phyloP scores from a whole-genome alignment of 1,139 yeast genomes.

The Debaryomyces fabryi region DNA sequence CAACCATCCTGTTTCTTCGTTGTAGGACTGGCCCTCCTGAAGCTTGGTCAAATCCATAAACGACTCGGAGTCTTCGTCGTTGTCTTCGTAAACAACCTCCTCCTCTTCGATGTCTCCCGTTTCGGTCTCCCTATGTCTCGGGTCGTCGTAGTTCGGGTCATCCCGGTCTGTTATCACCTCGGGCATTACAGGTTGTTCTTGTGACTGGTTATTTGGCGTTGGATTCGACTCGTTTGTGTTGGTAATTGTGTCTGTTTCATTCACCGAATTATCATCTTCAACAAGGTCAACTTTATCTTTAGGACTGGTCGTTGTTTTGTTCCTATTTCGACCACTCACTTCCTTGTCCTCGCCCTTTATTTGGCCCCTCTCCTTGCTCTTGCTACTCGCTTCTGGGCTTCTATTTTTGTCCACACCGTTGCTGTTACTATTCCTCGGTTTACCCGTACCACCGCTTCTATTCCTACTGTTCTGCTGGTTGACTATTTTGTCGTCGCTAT shows the following conservation, averaged over 20 bases:
- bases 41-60: conserved; percentile 58
- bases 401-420: neutral
- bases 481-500: conserved; percentile 31
- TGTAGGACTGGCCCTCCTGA: conserved; percentile 71
- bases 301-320: conserved; percentile 6
- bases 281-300: conserved; percentile 31
- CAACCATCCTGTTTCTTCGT: conserved; percentile 61
- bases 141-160: conserved; percentile 3
- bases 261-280: conserved; percentile 45
- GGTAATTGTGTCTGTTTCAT: conserved; percentile 49
- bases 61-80: conserved; percentile 23
- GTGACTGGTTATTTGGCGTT: conserved; percentile 15
- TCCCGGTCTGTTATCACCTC: neutral
- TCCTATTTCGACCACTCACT: neutral
- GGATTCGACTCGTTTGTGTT: conserved; percentile 40
- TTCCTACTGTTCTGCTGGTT: conserved; percentile 5
- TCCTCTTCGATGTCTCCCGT: conserved; percentile 23
- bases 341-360: neutral
- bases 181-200: conserved; percentile 2
- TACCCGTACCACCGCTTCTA: conserved; percentile 4
- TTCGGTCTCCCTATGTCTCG: conserved; percentile 7
- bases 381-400: conserved; percentile 3
- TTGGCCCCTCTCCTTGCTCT: conserved; percentile 5
- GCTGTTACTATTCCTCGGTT: conserved; percentile 9
- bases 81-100: conserved; percentile 17